Evolutionary conservation across 352 stramenopile species (phyloP).

Genomic region (Phytophthora ohioensis): DNA sequence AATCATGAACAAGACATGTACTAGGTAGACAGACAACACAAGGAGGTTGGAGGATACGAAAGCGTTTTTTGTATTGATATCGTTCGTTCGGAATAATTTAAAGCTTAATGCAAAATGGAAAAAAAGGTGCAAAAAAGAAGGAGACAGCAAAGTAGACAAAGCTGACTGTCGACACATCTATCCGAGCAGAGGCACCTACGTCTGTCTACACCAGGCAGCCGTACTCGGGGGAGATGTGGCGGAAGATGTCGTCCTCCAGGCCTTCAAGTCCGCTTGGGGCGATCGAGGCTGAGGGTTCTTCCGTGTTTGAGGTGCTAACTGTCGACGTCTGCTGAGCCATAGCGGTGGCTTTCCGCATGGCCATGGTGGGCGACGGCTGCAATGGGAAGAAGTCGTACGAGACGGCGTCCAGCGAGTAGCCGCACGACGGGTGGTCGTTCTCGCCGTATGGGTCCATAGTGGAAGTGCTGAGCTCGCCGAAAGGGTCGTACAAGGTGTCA

Average conservation of each 20-base stretch:
- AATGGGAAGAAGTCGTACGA: constrained; percentile 64
- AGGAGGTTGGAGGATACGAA: not conserved
- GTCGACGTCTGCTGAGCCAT: constrained; percentile 16
- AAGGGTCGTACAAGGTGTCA: constrained; percentile 54
- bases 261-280: constrained; percentile 35
- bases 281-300: constrained; percentile 16
- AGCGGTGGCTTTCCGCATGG: constrained; percentile 38
- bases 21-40: too few species aligned
- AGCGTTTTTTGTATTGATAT: constrained; percentile 40
- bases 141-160: constrained; percentile 24
- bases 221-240: constrained; percentile 87
- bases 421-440: constrained; percentile 57
- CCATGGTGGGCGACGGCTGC: constrained; percentile 58
- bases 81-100: constrained; percentile 45
- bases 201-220: constrained; percentile 73
- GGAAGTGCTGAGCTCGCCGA: constrained; percentile 46
- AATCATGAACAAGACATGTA: not conserved
- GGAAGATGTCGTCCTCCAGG: constrained; percentile 81
- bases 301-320: constrained; percentile 8
- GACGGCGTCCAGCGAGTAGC: constrained; percentile 59
- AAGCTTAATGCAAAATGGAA: constrained; percentile 34
- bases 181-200: constrained; percentile 11
- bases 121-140: constrained; percentile 26
- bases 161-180: constrained; percentile 35
- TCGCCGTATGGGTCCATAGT: constrained; percentile 59